Evolutionary conservation across 2,329 filamentous ascomycete species (phyloP), one percentile per base, ranked within the genome.

Genomic region (Coniochaeta ligniaria): DNA sequence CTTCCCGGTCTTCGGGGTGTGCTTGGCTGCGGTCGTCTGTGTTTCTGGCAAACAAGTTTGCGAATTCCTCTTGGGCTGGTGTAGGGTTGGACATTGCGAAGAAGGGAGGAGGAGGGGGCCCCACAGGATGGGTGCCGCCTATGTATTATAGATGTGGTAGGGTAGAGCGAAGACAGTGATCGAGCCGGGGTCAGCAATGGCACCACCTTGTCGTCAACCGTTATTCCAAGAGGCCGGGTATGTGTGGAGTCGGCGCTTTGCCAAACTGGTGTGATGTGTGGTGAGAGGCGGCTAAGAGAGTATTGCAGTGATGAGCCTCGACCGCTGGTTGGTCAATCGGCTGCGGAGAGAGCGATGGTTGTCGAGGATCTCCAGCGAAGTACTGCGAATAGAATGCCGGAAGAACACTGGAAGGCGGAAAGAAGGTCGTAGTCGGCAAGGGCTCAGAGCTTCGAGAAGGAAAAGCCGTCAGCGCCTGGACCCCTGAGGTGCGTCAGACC

Each of bases 11-110:
- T 71, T 90, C 86, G 35, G 82, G 83, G 63, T 88, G 87, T 64
- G 78, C 65, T 70, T 70, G 14, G 22, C 31, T 74, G 71, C 71
- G 71, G 68, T 70, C 73, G 58, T 72, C 72, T 41, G 74, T 74
- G 58, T 84, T 85, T 67, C 83, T 85, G 65, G 80, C 78, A 63
- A 90, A 74, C 61, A 89, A 80, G 65, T 77, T 74, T 72, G 87
- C 82, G 72, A 87, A 88, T 74, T 90, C 85, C 77, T 88, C 84
- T 73, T 88, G 83, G 58, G 85, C 85, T 61, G 83, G 77, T 60
- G 84, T 85, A 58, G 74, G 76, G 64, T 78, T 76, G 65, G 81
- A 76, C 83, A 85, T 85, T 71, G 59, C 79, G 77, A 66, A 62
- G 66, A 66, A 62, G 66, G 64, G 60, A 61, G 60, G 59, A 55